Base-by-base conservation (phyloP, 2,329 filamentous ascomycete genomes). In the Tolypocladium amazonense region DNA sequence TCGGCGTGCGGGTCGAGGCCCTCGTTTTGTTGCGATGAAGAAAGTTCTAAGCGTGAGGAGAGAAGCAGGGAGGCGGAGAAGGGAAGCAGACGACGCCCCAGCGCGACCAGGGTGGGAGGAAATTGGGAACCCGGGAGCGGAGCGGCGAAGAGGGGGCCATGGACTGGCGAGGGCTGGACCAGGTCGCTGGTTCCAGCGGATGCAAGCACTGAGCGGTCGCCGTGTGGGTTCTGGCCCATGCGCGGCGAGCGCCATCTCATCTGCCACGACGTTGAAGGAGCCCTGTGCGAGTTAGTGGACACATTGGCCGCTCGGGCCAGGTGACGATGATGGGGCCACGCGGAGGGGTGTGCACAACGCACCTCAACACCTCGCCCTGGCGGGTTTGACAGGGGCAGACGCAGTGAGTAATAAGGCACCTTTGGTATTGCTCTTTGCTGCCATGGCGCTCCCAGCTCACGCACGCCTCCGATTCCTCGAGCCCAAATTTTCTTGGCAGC, bases 51-150 rank as follows among this genome's bases (percentile, higher is more conserved):
- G 4, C 11, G 38, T 8, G 38, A 18, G 27, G 56, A 58, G 52
- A 43, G 18, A 25, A 43, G 52, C 30, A 38, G 41, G 52, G 50
- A 15, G 50, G 47, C 47, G 25, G 59, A 27, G 59, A 37, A 56
- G 23, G 50, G 45, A 38, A 41, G 15, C 18, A 56, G 35, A 30
- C 9, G 56, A 38, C 20, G 56, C 9, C 41, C 25, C 52, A 60
- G 52, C n/a, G 25, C 37, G 59, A 60, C 59, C 50, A 53, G 59
- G 59, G 59, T 60, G 35, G 37, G 23, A 53, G 52, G 59, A 60
- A 58, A 60, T 60, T 60, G 59, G 45, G 43, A 43, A 56, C 38
- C 41, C 45, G 50, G 56, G 54, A 57, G 58, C 55, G 56, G 56
- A 57, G 58, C 47, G 56, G 50, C 37, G 35, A 56, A 45, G 25